phyloP scores from a whole-genome alignment of 768 basidiomycete species.

The Multifurca ochricompacta region DNA sequence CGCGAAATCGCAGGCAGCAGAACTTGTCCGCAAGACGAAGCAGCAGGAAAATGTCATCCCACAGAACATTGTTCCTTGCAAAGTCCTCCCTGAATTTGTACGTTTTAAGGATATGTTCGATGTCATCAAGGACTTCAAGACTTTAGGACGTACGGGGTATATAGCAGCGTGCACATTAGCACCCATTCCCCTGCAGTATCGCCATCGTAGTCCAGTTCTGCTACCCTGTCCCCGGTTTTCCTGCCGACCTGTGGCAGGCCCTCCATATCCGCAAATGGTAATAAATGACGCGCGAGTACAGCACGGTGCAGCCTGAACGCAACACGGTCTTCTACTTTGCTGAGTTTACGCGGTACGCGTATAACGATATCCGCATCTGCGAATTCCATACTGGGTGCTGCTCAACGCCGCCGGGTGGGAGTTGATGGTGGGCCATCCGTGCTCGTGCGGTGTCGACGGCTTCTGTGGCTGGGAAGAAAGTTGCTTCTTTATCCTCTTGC shows the following conservation, averaged over 20 bases:
- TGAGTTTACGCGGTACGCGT: not conserved
- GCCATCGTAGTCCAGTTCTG: not conserved
- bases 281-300: not conserved
- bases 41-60: not conserved
- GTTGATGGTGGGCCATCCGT: not conserved
- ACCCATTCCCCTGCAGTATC: not conserved
- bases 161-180: not conserved
- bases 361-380: not conserved
- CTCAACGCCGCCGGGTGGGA: not conserved
- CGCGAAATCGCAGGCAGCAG: not conserved
- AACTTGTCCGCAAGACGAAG: not conserved
- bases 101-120: not conserved
- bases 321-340: not conserved
- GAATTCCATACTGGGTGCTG: not conserved
- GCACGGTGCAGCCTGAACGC: not conserved
- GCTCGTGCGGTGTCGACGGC: not conserved
- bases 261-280: not conserved
- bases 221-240: too few relatives aligned
- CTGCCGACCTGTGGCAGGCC: not conserved
- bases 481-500: not conserved
- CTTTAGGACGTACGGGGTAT: not conserved
- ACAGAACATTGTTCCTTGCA: not conserved
- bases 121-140: not conserved
- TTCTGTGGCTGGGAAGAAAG: not conserved
- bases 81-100: not conserved